phyloP scores from a whole-genome alignment of 768 basidiomycete genomes.

The Saitozyma sp. region DNA sequence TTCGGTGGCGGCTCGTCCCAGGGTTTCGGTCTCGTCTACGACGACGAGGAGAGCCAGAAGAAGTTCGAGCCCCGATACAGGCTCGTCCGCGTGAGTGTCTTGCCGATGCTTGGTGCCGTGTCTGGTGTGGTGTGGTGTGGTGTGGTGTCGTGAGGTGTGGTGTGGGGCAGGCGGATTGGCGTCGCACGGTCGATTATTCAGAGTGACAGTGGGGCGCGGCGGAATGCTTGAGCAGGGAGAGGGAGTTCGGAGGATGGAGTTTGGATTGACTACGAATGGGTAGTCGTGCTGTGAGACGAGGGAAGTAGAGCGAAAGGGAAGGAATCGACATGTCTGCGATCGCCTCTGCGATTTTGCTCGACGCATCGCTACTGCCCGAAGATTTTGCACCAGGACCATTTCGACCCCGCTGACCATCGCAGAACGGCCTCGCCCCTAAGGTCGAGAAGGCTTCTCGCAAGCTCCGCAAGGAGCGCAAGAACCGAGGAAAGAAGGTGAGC shows the following conservation, averaged over 20 bases:
- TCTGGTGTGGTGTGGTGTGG: too few relatives aligned
- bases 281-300: too few relatives aligned
- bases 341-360: not conserved
- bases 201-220: too few relatives aligned
- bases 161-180: too few relatives aligned
- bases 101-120: too few relatives aligned
- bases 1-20: conserved; percentile 99
- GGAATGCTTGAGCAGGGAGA: too few relatives aligned
- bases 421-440: conserved; percentile 62
- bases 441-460: conserved; percentile 91
- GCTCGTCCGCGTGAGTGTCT: conserved; percentile 77
- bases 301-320: too few relatives aligned
- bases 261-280: too few relatives aligned
- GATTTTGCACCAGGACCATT: not conserved
- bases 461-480: conserved; percentile 99
- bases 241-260: too few relatives aligned
- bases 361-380: not conserved
- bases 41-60: conserved; percentile 88
- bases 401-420: conserved; percentile 3
- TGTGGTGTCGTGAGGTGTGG: too few relatives aligned
- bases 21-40: conserved; percentile 96
- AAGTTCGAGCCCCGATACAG: conserved; percentile 98
- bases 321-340: not conserved
- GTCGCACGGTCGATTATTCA: too few relatives aligned
- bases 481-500: conserved; percentile 95